These are phyloP conservation scores for Phytophthora niederhauseri DNA, from an alignment of 352 stramenopile species.

Conservation along the genomic window DNA sequence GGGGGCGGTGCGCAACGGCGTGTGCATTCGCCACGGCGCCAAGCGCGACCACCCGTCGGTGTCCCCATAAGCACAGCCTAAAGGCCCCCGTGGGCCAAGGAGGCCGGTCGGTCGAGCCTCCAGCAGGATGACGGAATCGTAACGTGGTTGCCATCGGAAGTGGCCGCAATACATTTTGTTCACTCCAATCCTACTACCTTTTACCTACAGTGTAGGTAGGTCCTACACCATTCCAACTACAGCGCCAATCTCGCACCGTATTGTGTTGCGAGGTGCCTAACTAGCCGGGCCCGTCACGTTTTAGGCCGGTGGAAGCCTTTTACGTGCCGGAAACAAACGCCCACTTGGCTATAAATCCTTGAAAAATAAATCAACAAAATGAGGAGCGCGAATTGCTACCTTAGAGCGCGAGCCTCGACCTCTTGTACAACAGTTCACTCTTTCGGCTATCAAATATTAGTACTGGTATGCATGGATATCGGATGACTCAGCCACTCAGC, in stretches of 20 bases:
- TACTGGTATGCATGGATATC: constrained; percentile 1
- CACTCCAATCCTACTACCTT: constrained; percentile 1
- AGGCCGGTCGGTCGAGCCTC: constrained; percentile 22
- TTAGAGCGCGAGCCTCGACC: constrained; percentile 12
- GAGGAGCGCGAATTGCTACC: constrained; percentile 31
- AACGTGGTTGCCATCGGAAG: constrained; percentile 46
- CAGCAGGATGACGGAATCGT: constrained; percentile 31
- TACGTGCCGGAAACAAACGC: constrained; percentile 10
- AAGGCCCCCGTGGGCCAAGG: constrained; percentile 9
- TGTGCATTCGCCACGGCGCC: constrained; percentile 87
- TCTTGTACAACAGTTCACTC: constrained; percentile 15
- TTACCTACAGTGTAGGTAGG: too few relatives aligned
- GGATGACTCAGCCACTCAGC: background rate
- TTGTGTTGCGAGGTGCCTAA: constrained; percentile 1
- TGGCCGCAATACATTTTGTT: constrained; percentile 39
- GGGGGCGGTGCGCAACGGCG: constrained; percentile 77
- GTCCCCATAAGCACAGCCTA: constrained; percentile 23
- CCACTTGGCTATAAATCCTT: constrained; percentile 3
- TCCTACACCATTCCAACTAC: constrained; percentile 2
- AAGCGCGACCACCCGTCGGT: constrained; percentile 56
- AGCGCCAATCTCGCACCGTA: constrained; percentile 18
- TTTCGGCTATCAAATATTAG: background rate
- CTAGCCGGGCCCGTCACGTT: constrained; percentile 5
- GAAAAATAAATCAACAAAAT: constrained; percentile 38
- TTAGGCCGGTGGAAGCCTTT: constrained; percentile 25